Percentiles rank a stretch among this genome's conserved stretches.
phyloP scores from a whole-genome alignment of 1,284 basidiomycete genomes.

The Marasmius fiardii region DNA sequence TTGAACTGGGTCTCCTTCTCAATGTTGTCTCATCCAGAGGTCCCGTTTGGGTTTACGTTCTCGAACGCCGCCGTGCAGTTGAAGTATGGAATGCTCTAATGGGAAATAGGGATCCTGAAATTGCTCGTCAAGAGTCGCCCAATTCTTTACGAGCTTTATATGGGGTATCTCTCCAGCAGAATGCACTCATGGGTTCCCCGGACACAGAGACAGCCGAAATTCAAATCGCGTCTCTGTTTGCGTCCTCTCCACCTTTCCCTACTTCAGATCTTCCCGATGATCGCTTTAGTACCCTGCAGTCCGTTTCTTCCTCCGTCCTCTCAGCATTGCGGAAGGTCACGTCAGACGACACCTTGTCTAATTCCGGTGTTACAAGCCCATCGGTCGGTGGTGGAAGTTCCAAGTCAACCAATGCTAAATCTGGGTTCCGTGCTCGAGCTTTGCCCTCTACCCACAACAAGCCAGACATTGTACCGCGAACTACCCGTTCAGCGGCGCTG shows the following conservation, averaged over 20 bases:
- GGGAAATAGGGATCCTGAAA: constrained; percentile 57
- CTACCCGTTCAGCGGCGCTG: constrained; percentile 73
- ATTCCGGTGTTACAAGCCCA: constrained; percentile 39
- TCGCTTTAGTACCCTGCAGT: constrained; percentile 39
- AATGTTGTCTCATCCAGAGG: constrained; percentile 41
- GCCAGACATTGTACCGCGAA: constrained; percentile 75
- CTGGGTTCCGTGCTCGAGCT: constrained; percentile 66
- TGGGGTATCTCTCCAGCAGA: constrained; percentile 49
- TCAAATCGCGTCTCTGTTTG: constrained; percentile 73
- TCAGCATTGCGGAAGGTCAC: constrained; percentile 38
- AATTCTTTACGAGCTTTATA: constrained; percentile 67
- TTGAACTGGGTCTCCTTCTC: constrained; percentile 8
- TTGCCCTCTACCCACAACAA: constrained; percentile 56
- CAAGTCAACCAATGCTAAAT: constrained; percentile 35
- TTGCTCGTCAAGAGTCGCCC: constrained; percentile 51
- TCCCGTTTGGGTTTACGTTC: constrained; percentile 83
- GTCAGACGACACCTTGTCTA: constrained; percentile 38
- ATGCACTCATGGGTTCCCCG: constrained; percentile 69
- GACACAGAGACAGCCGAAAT: constrained; percentile 65
- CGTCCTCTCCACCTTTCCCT: constrained; percentile 74
- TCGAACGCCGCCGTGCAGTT: constrained; percentile 73
- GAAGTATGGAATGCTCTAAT: constrained; percentile 75
- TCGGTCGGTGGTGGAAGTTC: constrained; percentile 36
- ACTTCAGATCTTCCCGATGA: constrained; percentile 57
- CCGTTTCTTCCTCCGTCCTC: constrained; percentile 43